Conservation (phyloP, 176 grass and related monocot genomes). For the Lolium perenne region DNA sequence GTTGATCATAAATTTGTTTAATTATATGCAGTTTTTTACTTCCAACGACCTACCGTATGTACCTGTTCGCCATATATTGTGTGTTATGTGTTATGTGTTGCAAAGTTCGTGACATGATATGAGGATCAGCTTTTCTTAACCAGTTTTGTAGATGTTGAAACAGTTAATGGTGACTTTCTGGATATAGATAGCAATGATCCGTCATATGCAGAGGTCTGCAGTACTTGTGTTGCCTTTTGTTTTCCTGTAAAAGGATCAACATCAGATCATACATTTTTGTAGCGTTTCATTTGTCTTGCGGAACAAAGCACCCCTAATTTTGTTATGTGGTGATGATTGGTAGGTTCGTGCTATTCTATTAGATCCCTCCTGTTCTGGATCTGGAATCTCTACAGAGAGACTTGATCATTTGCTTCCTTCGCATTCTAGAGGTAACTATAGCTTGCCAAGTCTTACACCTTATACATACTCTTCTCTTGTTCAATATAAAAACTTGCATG, state of each 20-base stretch:
- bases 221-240: conserved; percentile 8
- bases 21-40: conserved; percentile 3
- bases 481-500: neutral
- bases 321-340: conserved; percentile 1
- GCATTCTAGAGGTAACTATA: conserved; percentile 65
- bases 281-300: neutral
- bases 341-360: conserved; percentile 86
- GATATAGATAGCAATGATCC: conserved; percentile 63
- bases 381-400: conserved; percentile 87
- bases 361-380: conserved; percentile 97
- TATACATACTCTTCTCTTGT: neutral
- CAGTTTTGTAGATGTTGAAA: conserved; percentile 70
- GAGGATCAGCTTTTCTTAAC: conserved; percentile 45
- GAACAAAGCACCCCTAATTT: conserved; percentile 10
- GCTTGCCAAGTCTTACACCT: neutral
- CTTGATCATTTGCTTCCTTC: conserved; percentile 91
- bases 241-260: neutral
- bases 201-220: conserved; percentile 67
- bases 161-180: conserved; percentile 81
- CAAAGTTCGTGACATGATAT: conserved; percentile 9
- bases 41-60: neutral
- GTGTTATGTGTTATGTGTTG: conserved; percentile 7
- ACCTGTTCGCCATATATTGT: conserved; percentile 4
- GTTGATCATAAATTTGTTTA: neutral
- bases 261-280: neutral